Base-by-base conservation (phyloP, 805 yeast genomes). In the Yarrowia sp. region DNA sequence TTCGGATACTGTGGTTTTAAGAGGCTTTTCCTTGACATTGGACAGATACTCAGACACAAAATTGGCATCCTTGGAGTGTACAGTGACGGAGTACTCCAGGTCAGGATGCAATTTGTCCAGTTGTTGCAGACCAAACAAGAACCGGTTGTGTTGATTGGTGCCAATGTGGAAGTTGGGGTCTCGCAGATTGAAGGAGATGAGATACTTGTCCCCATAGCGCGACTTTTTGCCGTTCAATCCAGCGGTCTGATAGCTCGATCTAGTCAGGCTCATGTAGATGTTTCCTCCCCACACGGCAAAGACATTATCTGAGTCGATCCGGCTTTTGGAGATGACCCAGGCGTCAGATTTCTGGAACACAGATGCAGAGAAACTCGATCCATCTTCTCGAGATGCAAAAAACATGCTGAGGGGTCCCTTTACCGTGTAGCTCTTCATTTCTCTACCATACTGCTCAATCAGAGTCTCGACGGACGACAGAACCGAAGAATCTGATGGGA, bases 181-280 rank as follows among this genome's bases (percentile, higher is more conserved):
- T 21, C 64, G 26, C 4, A 58, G 26, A 8, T 58, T 33, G 24
- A 41, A 58, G 5, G 51, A 48, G 11, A 44, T 21, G 26, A 41
- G 40, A 10, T 58, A 58, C 14, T 46, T 62, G 5, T 51, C 56
- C 10, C 51, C 64, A 10, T 70, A 66, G 2, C 64, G 67, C 1
- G 79, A 69, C 44, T 65, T 64, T 16, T 65, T 68, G 1, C 79
- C 80, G 10, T 65, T 64, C 6, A 79, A 67, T 0, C 82, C 82
- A 0, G 78, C 71, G 38, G 67, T 66, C 33, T 68, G 66, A 66
- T 77, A 79, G 1, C 72, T 66, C 10, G 71, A 75, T 10, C 70
- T 63, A 10, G 77, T 71, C 14, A 79, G 64, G 9, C 75, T 73
- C 26, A 79, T 38, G 19, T 70, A 68, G 33, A 79, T 59, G 1